phyloP scores from a whole-genome alignment of 1,139 yeast species.

The Saccharomyces uvarum region DNA sequence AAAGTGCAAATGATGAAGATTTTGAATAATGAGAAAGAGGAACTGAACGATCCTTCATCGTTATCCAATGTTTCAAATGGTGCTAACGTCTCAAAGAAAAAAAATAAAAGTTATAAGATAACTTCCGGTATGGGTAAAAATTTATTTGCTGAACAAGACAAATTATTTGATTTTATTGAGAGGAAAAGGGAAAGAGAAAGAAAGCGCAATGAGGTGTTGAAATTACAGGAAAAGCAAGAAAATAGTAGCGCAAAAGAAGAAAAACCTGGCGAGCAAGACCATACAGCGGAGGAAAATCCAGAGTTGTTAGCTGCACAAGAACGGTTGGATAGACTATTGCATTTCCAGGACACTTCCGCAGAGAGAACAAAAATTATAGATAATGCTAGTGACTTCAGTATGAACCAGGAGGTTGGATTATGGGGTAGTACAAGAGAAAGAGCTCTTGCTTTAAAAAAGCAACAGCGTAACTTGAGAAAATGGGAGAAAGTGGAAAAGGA shows the following conservation, averaged over 20 bases:
- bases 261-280: slow-evolving; percentile 31
- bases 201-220: slow-evolving; percentile 18
- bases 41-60: slow-evolving; percentile 22
- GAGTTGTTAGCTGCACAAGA: slow-evolving; percentile 63
- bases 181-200: slow-evolving; percentile 29
- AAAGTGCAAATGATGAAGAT: slow-evolving; percentile 49
- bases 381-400: slow-evolving; percentile 86
- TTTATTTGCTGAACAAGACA: slow-evolving; percentile 61
- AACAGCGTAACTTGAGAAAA: slow-evolving; percentile 63
- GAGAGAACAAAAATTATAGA: slow-evolving; percentile 90
- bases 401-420: slow-evolving; percentile 82
- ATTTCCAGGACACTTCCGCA: slow-evolving; percentile 79
- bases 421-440: slow-evolving; percentile 91
- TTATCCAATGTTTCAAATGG: slow-evolving; percentile 4
- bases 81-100: slow-evolving; percentile 16
- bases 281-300: slow-evolving; percentile 36
- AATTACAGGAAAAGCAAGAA: slow-evolving; percentile 9
- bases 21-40: slow-evolving; percentile 44
- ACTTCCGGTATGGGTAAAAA: slow-evolving; percentile 51
- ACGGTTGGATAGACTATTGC: slow-evolving; percentile 61
- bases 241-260: slow-evolving; percentile 27
- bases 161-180: slow-evolving; percentile 48
- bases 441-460: slow-evolving; percentile 72
- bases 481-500: slow-evolving; percentile 52
- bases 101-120: slow-evolving; percentile 19